These are phyloP conservation scores for Fermentozyma sake DNA, from an alignment of 1,139 yeast genomes.

Conservation along the genomic window DNA sequence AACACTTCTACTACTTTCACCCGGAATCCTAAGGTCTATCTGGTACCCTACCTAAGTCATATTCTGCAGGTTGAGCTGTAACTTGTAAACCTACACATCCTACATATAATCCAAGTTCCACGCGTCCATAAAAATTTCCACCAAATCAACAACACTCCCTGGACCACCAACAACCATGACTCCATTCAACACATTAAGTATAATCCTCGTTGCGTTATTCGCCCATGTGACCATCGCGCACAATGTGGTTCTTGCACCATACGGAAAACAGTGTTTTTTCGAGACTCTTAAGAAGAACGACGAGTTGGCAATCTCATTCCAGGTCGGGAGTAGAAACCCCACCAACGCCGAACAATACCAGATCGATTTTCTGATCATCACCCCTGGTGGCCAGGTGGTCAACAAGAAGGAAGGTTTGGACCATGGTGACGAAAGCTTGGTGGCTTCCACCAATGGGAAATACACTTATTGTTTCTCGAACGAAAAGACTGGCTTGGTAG, in stretches of 20 bases:
- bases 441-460: conserved; percentile 66
- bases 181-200: neutral
- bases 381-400: conserved; percentile 57
- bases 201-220: conserved; percentile 7
- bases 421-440: conserved; percentile 76
- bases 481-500: conserved; percentile 66
- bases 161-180: neutral
- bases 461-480: conserved; percentile 89
- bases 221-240: conserved; percentile 49
- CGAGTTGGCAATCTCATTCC: conserved; percentile 84
- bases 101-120: too few species aligned
- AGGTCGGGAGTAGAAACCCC: conserved; percentile 89
- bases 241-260: conserved; percentile 77
- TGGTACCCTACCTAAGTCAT: too few species aligned
- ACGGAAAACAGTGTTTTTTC: conserved; percentile 84
- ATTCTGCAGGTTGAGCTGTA: too few species aligned
- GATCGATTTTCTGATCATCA: conserved; percentile 67
- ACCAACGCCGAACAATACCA: conserved; percentile 69
- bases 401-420: conserved; percentile 53
- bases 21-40: too few species aligned
- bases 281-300: conserved; percentile 81
- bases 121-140: too few species aligned
- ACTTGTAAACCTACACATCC: too few species aligned
- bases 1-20: too few species aligned
- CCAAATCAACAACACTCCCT: too few species aligned